Base-by-base conservation (phyloP, 768 basidiomycete species). In the Mycena galopus region DNA sequence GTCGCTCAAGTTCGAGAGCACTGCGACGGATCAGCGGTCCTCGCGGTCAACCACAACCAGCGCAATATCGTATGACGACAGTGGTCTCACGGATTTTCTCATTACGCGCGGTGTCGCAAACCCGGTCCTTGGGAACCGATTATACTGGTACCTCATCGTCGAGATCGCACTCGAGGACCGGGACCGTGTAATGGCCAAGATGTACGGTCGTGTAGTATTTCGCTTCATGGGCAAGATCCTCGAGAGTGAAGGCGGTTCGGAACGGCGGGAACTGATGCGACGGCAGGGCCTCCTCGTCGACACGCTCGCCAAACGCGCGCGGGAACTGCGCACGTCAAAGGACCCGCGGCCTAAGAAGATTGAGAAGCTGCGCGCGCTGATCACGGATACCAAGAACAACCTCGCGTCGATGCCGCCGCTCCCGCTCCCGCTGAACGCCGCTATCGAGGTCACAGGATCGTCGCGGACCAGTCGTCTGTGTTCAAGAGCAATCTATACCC, bases 111-210 rank as follows among this genome's bases (percentile, higher is more conserved):
- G 95, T 21, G 95, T 96, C 16, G 85, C 88, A 74, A 97, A 97
- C 77, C 86, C 86, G 3, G 88, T 97, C 0, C 85, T 99, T 2
- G 98, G 97, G 0, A 98, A 98, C 76, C 88, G 95, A 29, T 86
- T 99, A 74, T 94, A 97, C 79, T 99, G 98, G 98, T 99, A 99
- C 77, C 90, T 99, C 66, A 96, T 96, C 90, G 97, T 99, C 5
- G 98, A 99, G 79, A 92, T 96, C 21, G 94, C 95, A 25, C 83
- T 95, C 55, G 95, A 96, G 77, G 95, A 96, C 78, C 91, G 91
- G 77, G 95, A 96, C 78, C 91, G 91, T 71, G 86, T 91, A 27
- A 90, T 95, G 80, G 94, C 94, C 4, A 96, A 96, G 85, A 96
- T 97, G 94, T 99, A 96, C 76, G 95, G 93, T 5, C 88, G 92